Evolutionary conservation across 2,329 filamentous ascomycete species (phyloP).

Genomic region (Kalaharituber pfeilii): DNA sequence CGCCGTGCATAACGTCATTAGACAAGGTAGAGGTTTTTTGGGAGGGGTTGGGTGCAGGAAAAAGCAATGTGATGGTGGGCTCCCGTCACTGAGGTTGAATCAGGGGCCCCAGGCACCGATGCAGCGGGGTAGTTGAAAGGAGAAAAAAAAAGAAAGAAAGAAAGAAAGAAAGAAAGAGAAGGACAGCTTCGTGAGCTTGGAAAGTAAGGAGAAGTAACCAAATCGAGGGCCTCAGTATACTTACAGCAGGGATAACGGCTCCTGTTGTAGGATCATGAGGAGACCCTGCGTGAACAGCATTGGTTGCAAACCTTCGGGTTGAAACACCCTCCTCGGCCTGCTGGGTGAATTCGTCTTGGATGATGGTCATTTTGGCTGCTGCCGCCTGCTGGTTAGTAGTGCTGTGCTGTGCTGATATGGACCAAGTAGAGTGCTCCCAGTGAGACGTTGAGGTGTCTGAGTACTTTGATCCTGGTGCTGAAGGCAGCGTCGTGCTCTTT

Average conservation of each 20-base stretch:
- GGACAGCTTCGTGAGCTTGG: neutral
- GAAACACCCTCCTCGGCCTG: neutral
- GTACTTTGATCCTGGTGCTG: too few species aligned
- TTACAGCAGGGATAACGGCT: constrained; percentile 74
- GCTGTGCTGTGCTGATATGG: too few species aligned
- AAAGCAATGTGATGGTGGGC: neutral
- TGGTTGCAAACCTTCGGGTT: constrained; percentile 56
- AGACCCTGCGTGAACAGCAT: constrained; percentile 84
- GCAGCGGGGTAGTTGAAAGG: neutral
- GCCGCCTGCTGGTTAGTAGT: too few species aligned
- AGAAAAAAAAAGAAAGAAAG: neutral
- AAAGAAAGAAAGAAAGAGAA: neutral
- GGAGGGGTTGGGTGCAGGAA: neutral
- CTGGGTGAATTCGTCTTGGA: neutral
- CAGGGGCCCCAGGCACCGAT: neutral
- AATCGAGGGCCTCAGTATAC: constrained; percentile 23
- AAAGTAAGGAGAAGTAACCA: neutral
- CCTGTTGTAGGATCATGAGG: constrained; percentile 82
- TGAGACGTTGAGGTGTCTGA: too few species aligned
- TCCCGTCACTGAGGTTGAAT: too few species aligned
- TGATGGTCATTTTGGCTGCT: neutral
- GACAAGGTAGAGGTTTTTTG: neutral
- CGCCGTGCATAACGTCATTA: neutral
- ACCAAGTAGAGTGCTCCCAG: too few species aligned
- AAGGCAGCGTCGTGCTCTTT: too few species aligned